Percentiles rank a stretch among this genome's conserved stretches.
phyloP scores from a whole-genome alignment of 805 yeast species.

The Lipomyces spencermartinsiae region DNA sequence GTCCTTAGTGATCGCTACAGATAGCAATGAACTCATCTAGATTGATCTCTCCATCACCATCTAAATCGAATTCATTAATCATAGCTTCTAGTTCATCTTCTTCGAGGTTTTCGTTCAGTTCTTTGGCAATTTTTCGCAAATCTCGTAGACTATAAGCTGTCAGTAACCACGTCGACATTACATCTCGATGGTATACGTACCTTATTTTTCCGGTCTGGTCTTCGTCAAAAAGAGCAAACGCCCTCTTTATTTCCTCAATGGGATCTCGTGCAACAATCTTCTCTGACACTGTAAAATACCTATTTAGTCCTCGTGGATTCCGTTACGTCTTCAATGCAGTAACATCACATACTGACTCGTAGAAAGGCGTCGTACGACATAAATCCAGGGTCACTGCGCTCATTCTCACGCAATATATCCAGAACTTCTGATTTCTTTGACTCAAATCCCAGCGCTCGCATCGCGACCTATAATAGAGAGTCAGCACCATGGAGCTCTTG shows the following conservation, averaged over 20 bases:
- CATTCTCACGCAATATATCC: slow-evolving; percentile 79
- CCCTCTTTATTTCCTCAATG: slow-evolving; percentile 85
- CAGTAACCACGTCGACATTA: background rate
- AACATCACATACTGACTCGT: slow-evolving; percentile 61
- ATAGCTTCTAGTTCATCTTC: slow-evolving; percentile 94
- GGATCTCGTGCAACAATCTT: slow-evolving; percentile 90
- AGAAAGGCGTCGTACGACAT: slow-evolving; percentile 84
- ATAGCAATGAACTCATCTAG: slow-evolving; percentile 90
- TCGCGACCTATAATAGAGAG: slow-evolving; percentile 61
- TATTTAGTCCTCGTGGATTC: background rate
- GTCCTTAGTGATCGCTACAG: slow-evolving; percentile 65
- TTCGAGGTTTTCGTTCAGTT: slow-evolving; percentile 86
- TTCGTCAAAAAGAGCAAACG: slow-evolving; percentile 87
- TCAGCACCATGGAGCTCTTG: background rate
- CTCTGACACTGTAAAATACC: slow-evolving; percentile 63
- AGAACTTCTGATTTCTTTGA: slow-evolving; percentile 78
- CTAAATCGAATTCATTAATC: slow-evolving; percentile 91
- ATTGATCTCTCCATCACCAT: slow-evolving; percentile 93
- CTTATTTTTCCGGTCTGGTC: slow-evolving; percentile 82
- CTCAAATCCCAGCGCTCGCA: slow-evolving; percentile 93
- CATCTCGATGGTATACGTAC: background rate
- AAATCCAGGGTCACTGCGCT: slow-evolving; percentile 71
- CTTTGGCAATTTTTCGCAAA: slow-evolving; percentile 87
- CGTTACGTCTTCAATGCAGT: background rate
- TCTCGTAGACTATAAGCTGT: slow-evolving; percentile 61